Percentiles rank a stretch among this genome's conserved stretches.
These are phyloP conservation scores for Nakaseomyces sp. DNA, from an alignment of 1,139 yeast genomes.

Conservation along the genomic window DNA sequence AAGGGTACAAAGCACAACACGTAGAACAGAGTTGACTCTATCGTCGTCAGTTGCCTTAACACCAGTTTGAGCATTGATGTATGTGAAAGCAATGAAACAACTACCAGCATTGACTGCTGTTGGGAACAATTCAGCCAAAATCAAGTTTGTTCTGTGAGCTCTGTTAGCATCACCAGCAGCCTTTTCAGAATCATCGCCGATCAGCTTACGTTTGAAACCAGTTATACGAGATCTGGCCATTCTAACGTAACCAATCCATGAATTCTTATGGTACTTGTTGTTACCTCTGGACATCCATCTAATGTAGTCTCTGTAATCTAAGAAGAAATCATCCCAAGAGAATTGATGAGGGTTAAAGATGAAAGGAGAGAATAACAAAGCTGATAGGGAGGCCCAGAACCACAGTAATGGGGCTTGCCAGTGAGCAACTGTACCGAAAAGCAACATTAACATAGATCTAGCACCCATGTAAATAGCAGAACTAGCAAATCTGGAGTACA, in stretches of 20 bases:
- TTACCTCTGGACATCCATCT: conserved; percentile 99
- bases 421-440: conserved; percentile 85
- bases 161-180: conserved; percentile 91
- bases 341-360: conserved; percentile 97
- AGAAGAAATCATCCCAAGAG: conserved; percentile 97
- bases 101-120: conserved; percentile 83
- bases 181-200: conserved; percentile 84
- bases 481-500: conserved; percentile 94
- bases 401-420: conserved; percentile 97
- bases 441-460: conserved; percentile 76
- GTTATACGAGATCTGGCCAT: conserved; percentile 93
- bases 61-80: conserved; percentile 95
- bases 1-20: conserved; percentile 79
- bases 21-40: conserved; percentile 68
- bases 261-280: conserved; percentile 96
- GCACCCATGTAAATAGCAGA: conserved; percentile 96
- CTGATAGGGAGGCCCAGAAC: conserved; percentile 95
- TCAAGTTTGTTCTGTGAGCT: conserved; percentile 82
- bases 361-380: conserved; percentile 89
- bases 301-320: conserved; percentile 95
- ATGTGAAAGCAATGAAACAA: conserved; percentile 83
- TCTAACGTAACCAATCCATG: conserved; percentile 98
- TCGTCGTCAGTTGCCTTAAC: conserved; percentile 43
- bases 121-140: conserved; percentile 82
- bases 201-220: conserved; percentile 90